Base-by-base conservation (phyloP, 2,329 filamentous ascomycete genomes). In the Penicillium psychrosexuale region DNA sequence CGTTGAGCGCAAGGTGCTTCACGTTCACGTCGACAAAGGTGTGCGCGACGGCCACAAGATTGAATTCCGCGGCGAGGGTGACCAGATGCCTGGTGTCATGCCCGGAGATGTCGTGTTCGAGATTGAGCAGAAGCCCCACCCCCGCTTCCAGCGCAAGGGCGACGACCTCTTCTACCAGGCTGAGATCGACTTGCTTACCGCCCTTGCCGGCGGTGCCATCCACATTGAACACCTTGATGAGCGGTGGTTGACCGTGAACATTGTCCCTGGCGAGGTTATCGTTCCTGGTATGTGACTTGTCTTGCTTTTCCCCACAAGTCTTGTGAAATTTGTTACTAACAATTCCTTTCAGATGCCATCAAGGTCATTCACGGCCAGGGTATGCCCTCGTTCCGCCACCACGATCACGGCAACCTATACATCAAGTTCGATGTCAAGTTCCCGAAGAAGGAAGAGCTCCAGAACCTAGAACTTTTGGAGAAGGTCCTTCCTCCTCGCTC, bases 401-500 rank as follows among this genome's bases (percentile, higher is more conserved):
- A 99, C 81, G 90, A 97, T 76, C 86, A 84, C 71, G 94, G 94
- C 69, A 97, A 99, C 78, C 82, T 99, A 66, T 99, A 94, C 80
- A 91, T 99, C 70, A 91, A 96, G 72, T 99, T 99, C 79, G 87
- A 90, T 69, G 91, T 99, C 77, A 96, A 96, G 78, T 97, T 99
- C 83, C 94, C 94, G 46, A 87, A 90, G 69, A 88, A 86, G 78
- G 80, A 84, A 70, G 72, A 83, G 36, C 79, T 85, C 15, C 81
- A 85, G 55, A 87, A 90, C 59, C 89, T 96, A 65, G 84, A 90
- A 54, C 81, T 87, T 12, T 86, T 99, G 37, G 91, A 94, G 70
- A 83, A 86, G 66, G 86, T 96, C 52, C 84, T 99, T n/a, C 93
- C 93, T 2, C 77, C 88, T 2, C 87, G 85, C 55, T 74, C 83